Evolutionary conservation across 352 stramenopile species (phyloP).

Genomic region (Phytophthora melonis): DNA sequence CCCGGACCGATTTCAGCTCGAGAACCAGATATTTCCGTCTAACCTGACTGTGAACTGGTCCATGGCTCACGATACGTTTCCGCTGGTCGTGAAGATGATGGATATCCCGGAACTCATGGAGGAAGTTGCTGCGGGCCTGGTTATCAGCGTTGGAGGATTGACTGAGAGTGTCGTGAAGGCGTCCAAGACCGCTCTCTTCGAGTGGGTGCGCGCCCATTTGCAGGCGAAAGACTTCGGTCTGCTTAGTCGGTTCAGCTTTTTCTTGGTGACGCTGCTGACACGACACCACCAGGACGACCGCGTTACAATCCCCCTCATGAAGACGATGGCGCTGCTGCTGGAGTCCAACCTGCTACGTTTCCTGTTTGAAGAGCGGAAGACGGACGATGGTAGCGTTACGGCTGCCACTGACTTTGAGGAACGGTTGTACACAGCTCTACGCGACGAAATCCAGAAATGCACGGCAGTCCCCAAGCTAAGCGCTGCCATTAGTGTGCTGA

Average conservation of each 20-base stretch:
- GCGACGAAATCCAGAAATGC: slow-evolving; percentile 74
- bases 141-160: slow-evolving; percentile 95
- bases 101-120: slow-evolving; percentile 90
- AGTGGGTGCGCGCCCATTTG: slow-evolving; percentile 63
- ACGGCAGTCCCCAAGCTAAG: slow-evolving; percentile 72
- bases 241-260: slow-evolving; percentile 73
- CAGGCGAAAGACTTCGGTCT: slow-evolving; percentile 72
- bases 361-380: slow-evolving; percentile 57
- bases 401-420: slow-evolving; percentile 62
- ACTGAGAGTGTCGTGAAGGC: slow-evolving; percentile 95
- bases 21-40: slow-evolving; percentile 67
- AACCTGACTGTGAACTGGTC: slow-evolving; percentile 78
- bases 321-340: slow-evolving; percentile 84
- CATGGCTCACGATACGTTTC: slow-evolving; percentile 92
- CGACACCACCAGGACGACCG: slow-evolving; percentile 77
- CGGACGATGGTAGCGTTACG: slow-evolving; percentile 29
- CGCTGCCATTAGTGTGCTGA: slow-evolving; percentile 73
- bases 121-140: slow-evolving; percentile 87
- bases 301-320: slow-evolving; percentile 89
- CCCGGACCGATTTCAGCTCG: slow-evolving; percentile 74
- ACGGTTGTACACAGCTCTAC: slow-evolving; percentile 66
- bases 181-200: slow-evolving; percentile 68
- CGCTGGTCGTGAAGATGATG: slow-evolving; percentile 87
- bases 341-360: slow-evolving; percentile 67
- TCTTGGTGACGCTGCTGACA: slow-evolving; percentile 69